phyloP scores from a whole-genome alignment of 495 filamentous ascomycete species.

The Amorphotheca resinae region DNA sequence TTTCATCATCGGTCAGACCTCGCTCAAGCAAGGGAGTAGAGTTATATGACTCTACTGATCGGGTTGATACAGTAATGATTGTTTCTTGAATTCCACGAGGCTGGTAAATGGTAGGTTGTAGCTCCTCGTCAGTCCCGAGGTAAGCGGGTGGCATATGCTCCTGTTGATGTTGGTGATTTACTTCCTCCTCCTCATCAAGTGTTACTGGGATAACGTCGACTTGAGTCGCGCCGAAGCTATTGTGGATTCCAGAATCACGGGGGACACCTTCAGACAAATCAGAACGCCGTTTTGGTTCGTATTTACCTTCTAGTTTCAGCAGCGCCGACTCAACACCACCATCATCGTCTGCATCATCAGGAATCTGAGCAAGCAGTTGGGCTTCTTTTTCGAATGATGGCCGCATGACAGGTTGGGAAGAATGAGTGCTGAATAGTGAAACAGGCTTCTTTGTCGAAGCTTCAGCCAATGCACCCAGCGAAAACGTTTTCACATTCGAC shows the following conservation, averaged over 20 bases:
- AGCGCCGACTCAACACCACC: conserved; percentile 90
- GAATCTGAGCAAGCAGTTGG: conserved; percentile 75
- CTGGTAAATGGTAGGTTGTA: conserved; percentile 18
- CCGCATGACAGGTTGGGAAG: conserved; percentile 59
- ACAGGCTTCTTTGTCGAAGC: conserved; percentile 27
- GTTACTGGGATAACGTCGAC: conserved; percentile 12
- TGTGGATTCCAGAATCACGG: not conserved
- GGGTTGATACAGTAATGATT: not conserved
- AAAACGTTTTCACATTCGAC: conserved; percentile 32
- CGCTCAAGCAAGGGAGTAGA: conserved; percentile 68
- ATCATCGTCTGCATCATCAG: conserved; percentile 70
- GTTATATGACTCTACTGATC: conserved; percentile 45
- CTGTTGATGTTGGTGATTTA: conserved; percentile 35
- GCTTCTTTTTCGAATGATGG: conserved; percentile 87
- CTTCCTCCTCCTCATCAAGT: conserved; percentile 21
- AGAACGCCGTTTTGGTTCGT: conserved; percentile 31
- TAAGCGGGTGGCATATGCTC: conserved; percentile 26
- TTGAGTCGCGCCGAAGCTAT: conserved; percentile 16
- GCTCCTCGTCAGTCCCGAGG: conserved; percentile 7
- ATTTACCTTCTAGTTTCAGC: conserved; percentile 86
- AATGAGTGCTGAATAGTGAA: conserved; percentile 59
- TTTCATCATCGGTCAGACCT: conserved; percentile 47
- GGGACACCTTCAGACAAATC: conserved; percentile 9
- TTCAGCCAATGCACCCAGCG: conserved; percentile 45
- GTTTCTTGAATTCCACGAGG: conserved; percentile 10